Evolutionary conservation across 257 asterid species (phyloP), one percentile per base, ranked within the genome.

Genomic region (Knoxia roxburghii): DNA sequence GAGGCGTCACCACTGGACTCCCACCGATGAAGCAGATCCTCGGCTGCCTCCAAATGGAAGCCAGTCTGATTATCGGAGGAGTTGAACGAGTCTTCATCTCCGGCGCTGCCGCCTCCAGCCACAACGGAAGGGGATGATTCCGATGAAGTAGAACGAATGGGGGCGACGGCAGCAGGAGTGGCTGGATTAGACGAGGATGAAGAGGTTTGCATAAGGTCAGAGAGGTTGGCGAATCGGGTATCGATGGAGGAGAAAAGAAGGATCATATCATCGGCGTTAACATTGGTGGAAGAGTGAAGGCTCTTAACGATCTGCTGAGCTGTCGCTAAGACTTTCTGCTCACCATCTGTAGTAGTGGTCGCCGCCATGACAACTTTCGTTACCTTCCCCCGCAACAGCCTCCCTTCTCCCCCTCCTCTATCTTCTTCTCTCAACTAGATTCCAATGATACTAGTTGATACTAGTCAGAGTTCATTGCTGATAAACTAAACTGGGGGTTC

Each of bases 301-400:
- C 89, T 84, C 82, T 86, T 84, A n/a, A 92, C 91, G 81, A 92
- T 89, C 86, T 89, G 92, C 79, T 87, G 96, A 24, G 96, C 98
- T 17, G 98, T 82, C 41, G 95, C 96, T 59, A 92, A 69, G 10
- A 92, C 96, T 75, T 86, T 92, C 66, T 89, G 95, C 65, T 88
- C 80, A 54, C 89, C 97, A 61, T 85, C 88, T 51, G 73, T 79
- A 30, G 87, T 37, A 9, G 41, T 37, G 6, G 41, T 69, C 75
- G 89, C 87, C 84, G 89, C 94, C 94, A 83, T 85, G 48, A 63
- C 46, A 40, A 32, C 48, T 64, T 6, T 33, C 37, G 61, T 21
- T 30, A 23, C 21, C 33, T 29, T 67, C 45, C 20, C n/a, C n/a
- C n/a, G n/a, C n/a, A n/a, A n/a, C n/a, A n/a, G n/a, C 27, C 27